These are phyloP conservation scores for Aureobasidium lini DNA, from an alignment of 2,329 filamentous ascomycete species.

Conservation along the genomic window DNA sequence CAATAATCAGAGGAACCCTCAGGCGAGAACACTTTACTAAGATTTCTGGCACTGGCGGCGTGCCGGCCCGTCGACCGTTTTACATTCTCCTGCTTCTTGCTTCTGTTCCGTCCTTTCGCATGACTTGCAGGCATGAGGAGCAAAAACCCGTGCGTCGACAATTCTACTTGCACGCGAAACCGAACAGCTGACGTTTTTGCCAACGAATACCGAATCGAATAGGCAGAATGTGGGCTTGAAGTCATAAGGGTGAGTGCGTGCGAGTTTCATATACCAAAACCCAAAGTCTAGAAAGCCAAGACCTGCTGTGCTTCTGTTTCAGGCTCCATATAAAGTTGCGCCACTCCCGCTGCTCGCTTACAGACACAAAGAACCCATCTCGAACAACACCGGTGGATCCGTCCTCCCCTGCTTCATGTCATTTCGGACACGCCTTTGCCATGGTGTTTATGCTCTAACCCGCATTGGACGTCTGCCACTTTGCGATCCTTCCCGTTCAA, in stretches of 20 bases:
- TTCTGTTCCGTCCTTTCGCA: not conserved
- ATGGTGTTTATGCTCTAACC: not conserved
- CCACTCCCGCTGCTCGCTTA: conserved; percentile 9
- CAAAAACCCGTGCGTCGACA: not conserved
- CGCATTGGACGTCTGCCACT: not conserved
- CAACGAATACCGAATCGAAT: not conserved
- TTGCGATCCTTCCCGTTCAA: not conserved
- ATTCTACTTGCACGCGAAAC: not conserved
- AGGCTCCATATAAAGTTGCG: conserved; percentile 6
- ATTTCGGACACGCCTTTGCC: not conserved
- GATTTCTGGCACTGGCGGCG: not conserved
- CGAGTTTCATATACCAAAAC: not conserved
- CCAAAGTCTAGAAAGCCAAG: not conserved
- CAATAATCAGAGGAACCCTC: not conserved
- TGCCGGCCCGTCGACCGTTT: conserved; percentile 5
- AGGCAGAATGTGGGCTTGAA: not conserved
- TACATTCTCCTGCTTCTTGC: conserved; percentile 6
- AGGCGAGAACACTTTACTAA: conserved; percentile 1
- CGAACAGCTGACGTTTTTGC: not conserved
- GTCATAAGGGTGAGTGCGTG: not conserved
- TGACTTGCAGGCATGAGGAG: not conserved
- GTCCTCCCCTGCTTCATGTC: conserved; percentile 1
- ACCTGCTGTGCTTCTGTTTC: not conserved
- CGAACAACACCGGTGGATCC: not conserved
- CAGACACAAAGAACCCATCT: conserved; percentile 2